phyloP scores from a whole-genome alignment of 768 basidiomycete species.

The Boletus pseudo-olivaceus region DNA sequence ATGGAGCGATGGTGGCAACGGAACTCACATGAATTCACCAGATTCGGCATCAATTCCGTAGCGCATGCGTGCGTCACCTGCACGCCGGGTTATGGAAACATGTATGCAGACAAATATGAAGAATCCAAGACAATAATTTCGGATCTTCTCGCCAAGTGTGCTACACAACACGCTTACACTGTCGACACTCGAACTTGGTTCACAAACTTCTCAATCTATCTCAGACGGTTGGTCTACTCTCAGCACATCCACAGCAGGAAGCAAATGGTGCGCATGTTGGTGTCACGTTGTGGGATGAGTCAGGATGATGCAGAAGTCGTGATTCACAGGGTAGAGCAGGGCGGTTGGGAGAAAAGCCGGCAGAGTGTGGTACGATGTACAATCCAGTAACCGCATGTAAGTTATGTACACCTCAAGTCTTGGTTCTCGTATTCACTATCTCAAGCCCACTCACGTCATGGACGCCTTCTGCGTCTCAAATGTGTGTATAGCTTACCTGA shows the following conservation, averaged over 20 bases:
- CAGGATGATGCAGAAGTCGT: constrained; percentile 17
- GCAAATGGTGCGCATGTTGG: constrained; percentile 25
- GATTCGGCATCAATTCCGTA: constrained; percentile 18
- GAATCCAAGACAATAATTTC: constrained; percentile 31
- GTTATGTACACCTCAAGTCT: neutral
- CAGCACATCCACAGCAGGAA: constrained; percentile 20
- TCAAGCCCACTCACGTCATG: neutral
- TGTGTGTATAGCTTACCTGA: neutral
- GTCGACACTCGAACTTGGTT: constrained; percentile 25
- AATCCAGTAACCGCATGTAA: constrained; percentile 18
- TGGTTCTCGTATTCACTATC: constrained; percentile 1
- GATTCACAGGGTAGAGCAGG: constrained; percentile 17
- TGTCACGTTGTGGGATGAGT: constrained; percentile 25
- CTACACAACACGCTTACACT: constrained; percentile 15
- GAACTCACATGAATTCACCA: constrained; percentile 25
- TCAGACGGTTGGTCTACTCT: constrained; percentile 21
- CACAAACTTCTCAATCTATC: constrained; percentile 22
- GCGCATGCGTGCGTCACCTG: constrained; percentile 33
- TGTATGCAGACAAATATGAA: constrained; percentile 34
- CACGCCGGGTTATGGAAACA: constrained; percentile 29
- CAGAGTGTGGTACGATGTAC: constrained; percentile 9
- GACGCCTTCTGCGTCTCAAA: neutral
- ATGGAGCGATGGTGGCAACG: constrained; percentile 36
- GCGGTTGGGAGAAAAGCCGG: neutral
- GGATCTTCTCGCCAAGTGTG: constrained; percentile 23